Evolutionary conservation across 108 stramenopile genomes (phyloP).

Genomic region (Cyclotella choctawhatcheeana): DNA sequence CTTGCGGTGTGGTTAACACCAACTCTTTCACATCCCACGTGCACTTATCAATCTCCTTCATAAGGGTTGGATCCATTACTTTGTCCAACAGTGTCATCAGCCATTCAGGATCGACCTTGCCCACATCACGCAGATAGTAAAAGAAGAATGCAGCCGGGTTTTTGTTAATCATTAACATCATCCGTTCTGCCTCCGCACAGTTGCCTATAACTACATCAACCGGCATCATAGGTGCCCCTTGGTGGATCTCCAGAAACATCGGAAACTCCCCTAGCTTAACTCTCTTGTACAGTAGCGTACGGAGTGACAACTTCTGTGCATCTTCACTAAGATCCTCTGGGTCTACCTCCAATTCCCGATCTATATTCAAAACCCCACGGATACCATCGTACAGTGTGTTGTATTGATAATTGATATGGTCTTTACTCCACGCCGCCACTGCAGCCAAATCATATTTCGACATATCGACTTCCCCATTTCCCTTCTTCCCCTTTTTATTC

Average conservation of each 20-base stretch:
- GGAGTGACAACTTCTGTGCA: background rate
- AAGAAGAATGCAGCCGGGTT: background rate
- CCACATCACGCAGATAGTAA: background rate
- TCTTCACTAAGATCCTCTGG: background rate
- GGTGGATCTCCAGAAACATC: background rate
- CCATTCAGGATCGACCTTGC: background rate
- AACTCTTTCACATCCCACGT: background rate
- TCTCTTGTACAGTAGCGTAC: background rate
- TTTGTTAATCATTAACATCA: slow-evolving; percentile 2
- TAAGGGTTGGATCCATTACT: background rate
- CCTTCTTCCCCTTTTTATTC: background rate
- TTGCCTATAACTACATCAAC: slow-evolving; percentile 4
- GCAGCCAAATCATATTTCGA: slow-evolving; percentile 5
- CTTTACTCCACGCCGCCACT: background rate
- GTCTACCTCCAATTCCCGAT: background rate
- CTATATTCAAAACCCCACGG: background rate
- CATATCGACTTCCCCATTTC: background rate
- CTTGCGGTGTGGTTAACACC: slow-evolving; percentile 1
- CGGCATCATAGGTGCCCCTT: slow-evolving; percentile 1
- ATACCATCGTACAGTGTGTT: slow-evolving; percentile 1
- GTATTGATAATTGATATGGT: slow-evolving; percentile 8
- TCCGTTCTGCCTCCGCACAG: slow-evolving; percentile 6
- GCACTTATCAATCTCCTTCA: background rate
- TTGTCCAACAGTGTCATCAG: background rate
- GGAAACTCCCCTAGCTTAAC: background rate